These are phyloP conservation scores for Stevia rebaudiana DNA, from an alignment of 140 eudicot species.

Conservation along the genomic window DNA sequence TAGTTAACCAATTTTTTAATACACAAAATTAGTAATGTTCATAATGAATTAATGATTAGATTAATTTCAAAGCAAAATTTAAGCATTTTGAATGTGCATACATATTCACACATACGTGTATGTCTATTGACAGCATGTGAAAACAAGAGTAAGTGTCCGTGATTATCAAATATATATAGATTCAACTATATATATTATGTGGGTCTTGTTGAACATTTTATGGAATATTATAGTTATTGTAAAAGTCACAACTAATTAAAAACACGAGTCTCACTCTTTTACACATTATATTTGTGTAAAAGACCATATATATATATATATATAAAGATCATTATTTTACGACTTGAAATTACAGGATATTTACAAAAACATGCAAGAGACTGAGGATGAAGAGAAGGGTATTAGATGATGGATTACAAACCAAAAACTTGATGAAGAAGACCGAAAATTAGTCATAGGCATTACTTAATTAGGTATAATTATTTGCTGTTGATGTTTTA, in stretches of 20 bases:
- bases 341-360: slow-evolving; percentile 44
- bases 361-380: slow-evolving; percentile 54
- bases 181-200: too few species aligned
- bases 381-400: slow-evolving; percentile 52
- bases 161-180: too few species aligned
- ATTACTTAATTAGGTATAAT: neutral
- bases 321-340: neutral
- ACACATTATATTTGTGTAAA: neutral
- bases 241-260: neutral
- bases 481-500: slow-evolving; percentile 8
- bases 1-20: neutral
- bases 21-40: too few species aligned
- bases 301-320: too few species aligned
- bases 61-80: too few species aligned
- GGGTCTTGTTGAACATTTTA: too few species aligned
- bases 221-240: too few species aligned
- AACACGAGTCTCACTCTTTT: neutral
- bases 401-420: slow-evolving; percentile 39
- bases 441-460: slow-evolving; percentile 9
- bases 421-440: slow-evolving; percentile 30
- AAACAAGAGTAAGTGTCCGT: too few species aligned
- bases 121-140: too few species aligned
- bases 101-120: too few species aligned
- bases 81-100: too few species aligned
- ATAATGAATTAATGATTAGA: too few species aligned